These are phyloP conservation scores for Mucor velutinosus DNA, from an alignment of 371 early-diverging fungal species.

Conservation along the genomic window DNA sequence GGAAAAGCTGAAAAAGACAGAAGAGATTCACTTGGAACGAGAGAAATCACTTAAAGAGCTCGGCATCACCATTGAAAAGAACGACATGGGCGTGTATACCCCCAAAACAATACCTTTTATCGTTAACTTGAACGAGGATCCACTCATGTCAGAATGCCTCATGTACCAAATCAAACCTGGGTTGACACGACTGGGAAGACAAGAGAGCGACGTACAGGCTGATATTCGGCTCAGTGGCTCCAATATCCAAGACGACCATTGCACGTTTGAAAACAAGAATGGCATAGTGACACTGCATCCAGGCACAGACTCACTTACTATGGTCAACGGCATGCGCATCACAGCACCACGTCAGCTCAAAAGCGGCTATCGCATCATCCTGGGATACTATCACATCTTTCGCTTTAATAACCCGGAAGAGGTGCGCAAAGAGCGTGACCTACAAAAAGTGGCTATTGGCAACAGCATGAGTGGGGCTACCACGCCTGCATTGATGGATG, in stretches of 20 bases:
- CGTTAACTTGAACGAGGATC: constrained; percentile 90
- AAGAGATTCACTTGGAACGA: constrained; percentile 73
- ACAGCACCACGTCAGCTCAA: constrained; percentile 59
- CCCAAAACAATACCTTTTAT: constrained; percentile 87
- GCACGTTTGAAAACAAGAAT: constrained; percentile 72
- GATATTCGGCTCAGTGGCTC: constrained; percentile 78
- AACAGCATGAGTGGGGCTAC: constrained; percentile 19
- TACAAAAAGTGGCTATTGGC: constrained; percentile 34
- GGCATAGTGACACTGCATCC: constrained; percentile 71
- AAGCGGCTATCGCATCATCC: constrained; percentile 81
- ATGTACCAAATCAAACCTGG: constrained; percentile 87
- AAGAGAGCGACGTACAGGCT: constrained; percentile 48
- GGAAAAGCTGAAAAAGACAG: constrained; percentile 79
- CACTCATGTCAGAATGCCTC: constrained; percentile 88
- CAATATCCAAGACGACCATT: constrained; percentile 74
- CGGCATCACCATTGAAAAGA: constrained; percentile 78
- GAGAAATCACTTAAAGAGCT: constrained; percentile 80
- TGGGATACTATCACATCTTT: constrained; percentile 85
- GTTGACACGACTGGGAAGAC: constrained; percentile 70
- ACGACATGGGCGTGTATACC: constrained; percentile 79
- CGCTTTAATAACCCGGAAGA: constrained; percentile 89
- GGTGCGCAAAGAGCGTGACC: constrained; percentile 71
- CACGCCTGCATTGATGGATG: constrained; percentile 5
- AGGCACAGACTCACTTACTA: constrained; percentile 55
- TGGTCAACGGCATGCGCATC: constrained; percentile 81